Conservation (phyloP, 768 basidiomycete species). For the Boletus subparvulus region DNA sequence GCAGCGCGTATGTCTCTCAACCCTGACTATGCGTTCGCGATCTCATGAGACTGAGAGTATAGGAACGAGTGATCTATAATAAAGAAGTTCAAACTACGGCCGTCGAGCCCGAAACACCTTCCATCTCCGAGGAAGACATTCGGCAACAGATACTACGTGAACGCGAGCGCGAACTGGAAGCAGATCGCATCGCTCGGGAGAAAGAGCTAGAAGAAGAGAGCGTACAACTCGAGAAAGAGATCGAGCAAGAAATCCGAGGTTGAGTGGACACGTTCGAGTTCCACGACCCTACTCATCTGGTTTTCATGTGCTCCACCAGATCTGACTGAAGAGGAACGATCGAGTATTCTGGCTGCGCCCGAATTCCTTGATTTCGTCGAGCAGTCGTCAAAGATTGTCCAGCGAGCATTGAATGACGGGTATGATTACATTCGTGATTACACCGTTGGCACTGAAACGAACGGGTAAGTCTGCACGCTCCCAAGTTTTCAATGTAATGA, state of each 20-base stretch:
- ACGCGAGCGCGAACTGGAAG: slow-evolving; percentile 66
- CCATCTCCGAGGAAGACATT: slow-evolving; percentile 67
- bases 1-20: slow-evolving; percentile 57
- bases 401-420: slow-evolving; percentile 89
- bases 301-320: slow-evolving; percentile 44
- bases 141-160: slow-evolving; percentile 63
- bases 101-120: slow-evolving; percentile 53
- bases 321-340: slow-evolving; percentile 81
- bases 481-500: slow-evolving; percentile 4
- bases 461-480: slow-evolving; percentile 55
- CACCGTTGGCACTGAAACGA: slow-evolving; percentile 82
- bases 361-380: slow-evolving; percentile 95
- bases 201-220: slow-evolving; percentile 82
- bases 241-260: slow-evolving; percentile 86
- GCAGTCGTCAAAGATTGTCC: slow-evolving; percentile 91
- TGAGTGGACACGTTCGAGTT: background rate
- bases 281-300: slow-evolving; percentile 2
- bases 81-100: slow-evolving; percentile 81
- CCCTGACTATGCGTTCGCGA: background rate
- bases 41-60: slow-evolving; percentile 6
- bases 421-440: slow-evolving; percentile 99
- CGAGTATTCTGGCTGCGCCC: slow-evolving; percentile 78
- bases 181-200: slow-evolving; percentile 66
- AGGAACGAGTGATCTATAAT: slow-evolving; percentile 82
- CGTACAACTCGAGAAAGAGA: slow-evolving; percentile 79